phyloP scores from a whole-genome alignment of 768 basidiomycete species.

The Cystobasidium tubakii region DNA sequence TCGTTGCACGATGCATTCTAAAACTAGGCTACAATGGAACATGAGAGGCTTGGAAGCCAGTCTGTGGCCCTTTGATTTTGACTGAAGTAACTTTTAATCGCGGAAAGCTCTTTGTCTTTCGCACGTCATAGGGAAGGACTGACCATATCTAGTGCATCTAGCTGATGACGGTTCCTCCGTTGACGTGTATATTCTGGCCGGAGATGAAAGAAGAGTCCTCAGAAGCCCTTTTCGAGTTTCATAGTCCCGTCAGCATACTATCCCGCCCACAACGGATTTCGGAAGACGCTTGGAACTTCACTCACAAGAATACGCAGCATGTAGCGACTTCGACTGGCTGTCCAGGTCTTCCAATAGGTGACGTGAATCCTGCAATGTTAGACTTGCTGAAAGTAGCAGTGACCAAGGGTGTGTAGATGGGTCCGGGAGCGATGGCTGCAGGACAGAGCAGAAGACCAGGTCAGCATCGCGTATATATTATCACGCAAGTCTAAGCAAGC shows the following conservation, averaged over 20 bases:
- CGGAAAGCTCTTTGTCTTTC: too few species aligned
- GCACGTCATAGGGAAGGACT: too few species aligned
- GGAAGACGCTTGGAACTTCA: too few species aligned
- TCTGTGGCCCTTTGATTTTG: too few species aligned
- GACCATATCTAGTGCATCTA: not conserved
- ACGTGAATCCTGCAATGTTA: slow-evolving; percentile 50
- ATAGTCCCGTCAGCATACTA: too few species aligned
- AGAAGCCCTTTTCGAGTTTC: not conserved
- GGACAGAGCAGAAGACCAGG: not conserved
- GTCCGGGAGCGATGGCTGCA: slow-evolving; percentile 52
- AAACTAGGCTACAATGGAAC: too few species aligned
- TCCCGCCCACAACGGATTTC: too few species aligned
- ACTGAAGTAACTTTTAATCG: too few species aligned
- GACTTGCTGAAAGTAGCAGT: slow-evolving; percentile 43
- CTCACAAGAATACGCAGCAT: slow-evolving; percentile 53
- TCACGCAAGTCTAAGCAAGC: too few species aligned
- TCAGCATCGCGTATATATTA: not conserved
- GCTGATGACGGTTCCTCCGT: slow-evolving; percentile 13
- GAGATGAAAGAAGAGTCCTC: slow-evolving; percentile 31
- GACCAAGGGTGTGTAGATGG: slow-evolving; percentile 55
- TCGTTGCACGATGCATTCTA: too few species aligned
- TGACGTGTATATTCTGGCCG: not conserved
- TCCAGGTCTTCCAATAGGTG: slow-evolving; percentile 54
- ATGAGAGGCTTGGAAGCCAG: too few species aligned
- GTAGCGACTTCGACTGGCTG: slow-evolving; percentile 57